Evolutionary conservation across 352 stramenopile genomes (phyloP).

Genomic region (Phytophthora capsici): DNA sequence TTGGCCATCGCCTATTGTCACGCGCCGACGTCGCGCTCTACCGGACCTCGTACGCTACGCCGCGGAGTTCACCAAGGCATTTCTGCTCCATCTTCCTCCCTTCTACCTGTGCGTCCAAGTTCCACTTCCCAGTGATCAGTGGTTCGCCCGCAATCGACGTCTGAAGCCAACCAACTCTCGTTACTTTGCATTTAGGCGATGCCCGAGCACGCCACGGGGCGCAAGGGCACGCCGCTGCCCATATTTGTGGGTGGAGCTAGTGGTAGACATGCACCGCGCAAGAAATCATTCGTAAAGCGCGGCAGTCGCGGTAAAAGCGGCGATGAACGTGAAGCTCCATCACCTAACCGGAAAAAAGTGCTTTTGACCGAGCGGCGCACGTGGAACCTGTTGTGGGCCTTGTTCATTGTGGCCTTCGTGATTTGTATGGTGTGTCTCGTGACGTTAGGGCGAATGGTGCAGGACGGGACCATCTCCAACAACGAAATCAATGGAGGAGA

Average conservation of each 20-base stretch:
- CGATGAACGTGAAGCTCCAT: conserved; percentile 18
- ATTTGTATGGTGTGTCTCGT: conserved; percentile 62
- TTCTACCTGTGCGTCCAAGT: conserved; percentile 5
- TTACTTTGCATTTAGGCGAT: conserved; percentile 18
- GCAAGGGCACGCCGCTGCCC: conserved; percentile 50
- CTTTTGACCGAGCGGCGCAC: conserved; percentile 31
- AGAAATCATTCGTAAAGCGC: conserved; percentile 44
- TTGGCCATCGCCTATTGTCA: conserved; percentile 11
- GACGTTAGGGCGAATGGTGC: conserved; percentile 54
- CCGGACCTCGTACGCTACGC: background rate
- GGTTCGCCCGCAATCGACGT: conserved; percentile 13
- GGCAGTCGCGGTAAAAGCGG: conserved; percentile 35
- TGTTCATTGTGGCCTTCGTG: conserved; percentile 54
- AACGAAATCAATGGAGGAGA: conserved; percentile 44
- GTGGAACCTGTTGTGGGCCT: conserved; percentile 53
- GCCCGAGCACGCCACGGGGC: conserved; percentile 33
- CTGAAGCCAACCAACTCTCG: background rate
- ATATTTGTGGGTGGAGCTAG: conserved; percentile 38
- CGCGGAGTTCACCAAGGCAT: background rate
- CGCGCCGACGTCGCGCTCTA: conserved; percentile 1
- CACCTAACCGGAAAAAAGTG: conserved; percentile 11
- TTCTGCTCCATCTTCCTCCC: background rate
- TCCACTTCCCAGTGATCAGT: background rate
- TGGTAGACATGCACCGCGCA: conserved; percentile 34
- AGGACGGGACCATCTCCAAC: conserved; percentile 51